Conservation (phyloP, 805 yeast genomes). For the Teunomyces tritomae region DNA sequence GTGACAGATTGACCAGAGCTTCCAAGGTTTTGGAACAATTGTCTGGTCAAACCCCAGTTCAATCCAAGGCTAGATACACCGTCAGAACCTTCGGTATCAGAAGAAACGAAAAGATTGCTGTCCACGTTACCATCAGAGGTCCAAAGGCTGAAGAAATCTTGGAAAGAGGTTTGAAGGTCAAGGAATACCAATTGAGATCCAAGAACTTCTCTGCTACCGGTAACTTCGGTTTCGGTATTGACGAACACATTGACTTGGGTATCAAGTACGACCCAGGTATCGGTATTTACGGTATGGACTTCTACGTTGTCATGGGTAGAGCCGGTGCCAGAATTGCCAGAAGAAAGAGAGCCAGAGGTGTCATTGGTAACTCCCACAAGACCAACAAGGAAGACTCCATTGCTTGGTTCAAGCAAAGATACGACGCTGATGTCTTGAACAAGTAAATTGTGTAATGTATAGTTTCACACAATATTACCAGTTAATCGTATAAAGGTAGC, state of each 20-base stretch:
- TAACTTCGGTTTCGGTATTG: conserved; percentile 99
- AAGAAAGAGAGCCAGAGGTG: conserved; percentile 91
- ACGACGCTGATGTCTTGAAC: conserved; percentile 96
- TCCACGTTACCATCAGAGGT: conserved; percentile 99
- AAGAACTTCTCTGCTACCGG: conserved; percentile 98
- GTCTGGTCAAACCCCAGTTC: conserved; percentile 99
- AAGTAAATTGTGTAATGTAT: conserved; percentile 45
- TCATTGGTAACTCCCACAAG: conserved; percentile 89
- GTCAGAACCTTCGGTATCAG: conserved; percentile 99
- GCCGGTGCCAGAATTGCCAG: conserved; percentile 99
- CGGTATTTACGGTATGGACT: conserved; percentile 99
- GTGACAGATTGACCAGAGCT: conserved; percentile 99
- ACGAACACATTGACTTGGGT: conserved; percentile 99
- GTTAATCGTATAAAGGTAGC: not conserved
- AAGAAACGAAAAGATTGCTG: conserved; percentile 99
- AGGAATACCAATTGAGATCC: conserved; percentile 94
- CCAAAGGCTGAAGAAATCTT: conserved; percentile 98
- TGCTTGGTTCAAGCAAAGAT: conserved; percentile 98
- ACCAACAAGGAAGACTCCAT: conserved; percentile 92
- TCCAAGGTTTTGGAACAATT: conserved; percentile 99
- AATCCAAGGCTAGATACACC: conserved; percentile 99
- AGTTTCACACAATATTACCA: not conserved
- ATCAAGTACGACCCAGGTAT: conserved; percentile 99
- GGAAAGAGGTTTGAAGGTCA: conserved; percentile 99
- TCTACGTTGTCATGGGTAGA: conserved; percentile 99